These are phyloP conservation scores for Quercus tomentella DNA, from an alignment of 331 rosid genomes.

Conservation along the genomic window DNA sequence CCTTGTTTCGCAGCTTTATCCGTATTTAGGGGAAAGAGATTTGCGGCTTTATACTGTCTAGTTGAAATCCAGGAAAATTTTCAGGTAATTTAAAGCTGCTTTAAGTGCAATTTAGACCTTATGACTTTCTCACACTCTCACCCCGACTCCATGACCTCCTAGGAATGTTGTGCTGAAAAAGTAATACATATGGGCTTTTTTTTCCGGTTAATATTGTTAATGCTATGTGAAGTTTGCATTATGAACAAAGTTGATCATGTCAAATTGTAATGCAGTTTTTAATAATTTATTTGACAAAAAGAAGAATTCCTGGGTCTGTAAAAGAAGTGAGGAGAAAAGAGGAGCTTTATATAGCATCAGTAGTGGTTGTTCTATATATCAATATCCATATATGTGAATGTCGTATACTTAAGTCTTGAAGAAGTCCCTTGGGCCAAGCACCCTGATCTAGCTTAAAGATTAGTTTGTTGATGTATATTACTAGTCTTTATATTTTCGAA, in stretches of 20 bases:
- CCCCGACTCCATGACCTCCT: not conserved
- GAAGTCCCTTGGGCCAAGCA: not conserved
- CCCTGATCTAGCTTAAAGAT: not conserved
- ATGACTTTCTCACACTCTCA: not conserved
- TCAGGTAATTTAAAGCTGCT: not conserved
- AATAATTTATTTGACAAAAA: not conserved
- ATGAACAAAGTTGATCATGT: not conserved
- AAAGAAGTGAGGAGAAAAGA: not conserved
- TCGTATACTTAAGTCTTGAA: not conserved
- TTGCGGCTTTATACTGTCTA: not conserved
- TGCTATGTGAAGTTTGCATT: not conserved
- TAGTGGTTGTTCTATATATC: not conserved
- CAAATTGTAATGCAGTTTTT: not conserved
- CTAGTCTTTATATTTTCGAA: not conserved
- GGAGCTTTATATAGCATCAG: not conserved
- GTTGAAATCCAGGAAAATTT: not conserved
- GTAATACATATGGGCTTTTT: not conserved
- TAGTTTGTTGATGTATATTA: not conserved
- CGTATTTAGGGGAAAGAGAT: not conserved
- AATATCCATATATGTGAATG: not conserved
- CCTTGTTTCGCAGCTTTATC: not conserved
- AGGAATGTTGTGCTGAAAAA: not conserved
- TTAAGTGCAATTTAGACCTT: not conserved
- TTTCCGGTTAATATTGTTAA: not conserved
- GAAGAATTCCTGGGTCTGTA: not conserved